Percentiles rank a stretch among this genome's conserved stretches.
Conservation (phyloP, 1,284 basidiomycete genomes). For the Naganishia sp. region DNA sequence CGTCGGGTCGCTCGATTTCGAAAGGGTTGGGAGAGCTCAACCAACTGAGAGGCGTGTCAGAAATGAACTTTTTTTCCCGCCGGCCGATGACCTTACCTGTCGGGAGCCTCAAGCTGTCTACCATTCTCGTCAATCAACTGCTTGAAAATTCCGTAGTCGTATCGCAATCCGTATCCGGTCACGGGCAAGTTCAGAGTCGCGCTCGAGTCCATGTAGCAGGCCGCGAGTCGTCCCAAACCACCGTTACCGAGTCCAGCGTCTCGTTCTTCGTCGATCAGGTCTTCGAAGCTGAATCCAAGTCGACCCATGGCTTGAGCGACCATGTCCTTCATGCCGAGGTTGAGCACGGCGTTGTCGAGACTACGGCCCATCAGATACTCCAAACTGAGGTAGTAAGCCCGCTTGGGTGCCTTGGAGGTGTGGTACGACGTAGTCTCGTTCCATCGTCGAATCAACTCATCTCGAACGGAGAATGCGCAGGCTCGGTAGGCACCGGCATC, state of each 20-base stretch:
- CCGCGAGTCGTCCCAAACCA: slow-evolving; percentile 83
- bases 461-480: slow-evolving; percentile 71
- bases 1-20: slow-evolving; percentile 84
- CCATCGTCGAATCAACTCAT: slow-evolving; percentile 68
- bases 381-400: slow-evolving; percentile 78
- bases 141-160: slow-evolving; percentile 87
- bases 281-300: slow-evolving; percentile 68
- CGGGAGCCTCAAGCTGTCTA: slow-evolving; percentile 83
- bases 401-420: slow-evolving; percentile 59
- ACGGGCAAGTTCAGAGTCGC: slow-evolving; percentile 75
- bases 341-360: slow-evolving; percentile 85
- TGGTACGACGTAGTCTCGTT: slow-evolving; percentile 53
- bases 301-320: slow-evolving; percentile 68
- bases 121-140: slow-evolving; percentile 74
- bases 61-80: slow-evolving; percentile 44
- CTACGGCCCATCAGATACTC: slow-evolving; percentile 84
- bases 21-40: slow-evolving; percentile 44
- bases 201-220: slow-evolving; percentile 85
- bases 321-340: slow-evolving; percentile 75
- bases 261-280: slow-evolving; percentile 79
- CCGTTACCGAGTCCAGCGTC: slow-evolving; percentile 74
- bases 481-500: slow-evolving; percentile 78
- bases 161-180: slow-evolving; percentile 83
- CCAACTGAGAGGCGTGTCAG: neutral
- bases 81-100: slow-evolving; percentile 80